Conservation (phyloP, 1,139 yeast species). For the Candida smagusa region DNA sequence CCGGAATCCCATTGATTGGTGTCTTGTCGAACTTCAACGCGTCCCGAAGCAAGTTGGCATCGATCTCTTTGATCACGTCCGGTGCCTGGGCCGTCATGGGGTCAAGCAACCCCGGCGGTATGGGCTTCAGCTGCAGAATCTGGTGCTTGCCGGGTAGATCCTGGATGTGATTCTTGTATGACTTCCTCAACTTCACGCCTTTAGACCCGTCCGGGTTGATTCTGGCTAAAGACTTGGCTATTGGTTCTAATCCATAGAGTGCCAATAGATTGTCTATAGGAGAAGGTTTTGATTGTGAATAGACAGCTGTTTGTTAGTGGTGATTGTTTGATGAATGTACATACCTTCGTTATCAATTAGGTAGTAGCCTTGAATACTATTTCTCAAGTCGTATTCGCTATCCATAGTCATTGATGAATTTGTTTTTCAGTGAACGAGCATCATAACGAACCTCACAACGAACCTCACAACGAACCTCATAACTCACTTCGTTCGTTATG, state of each 20-base stretch:
- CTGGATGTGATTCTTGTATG: slow-evolving; percentile 85
- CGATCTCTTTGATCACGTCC: slow-evolving; percentile 47
- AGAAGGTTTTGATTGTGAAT: slow-evolving; percentile 56
- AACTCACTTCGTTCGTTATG: too few species aligned
- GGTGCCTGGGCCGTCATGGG: slow-evolving; percentile 41
- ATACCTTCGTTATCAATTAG: slow-evolving; percentile 22
- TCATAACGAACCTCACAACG: too few species aligned
- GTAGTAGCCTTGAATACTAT: slow-evolving; percentile 19
- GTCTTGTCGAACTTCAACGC: slow-evolving; percentile 67
- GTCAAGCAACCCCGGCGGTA: slow-evolving; percentile 52
- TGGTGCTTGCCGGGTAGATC: slow-evolving; percentile 83
- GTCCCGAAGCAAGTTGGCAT: slow-evolving; percentile 44
- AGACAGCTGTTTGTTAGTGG: slow-evolving; percentile 31
- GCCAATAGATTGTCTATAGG: slow-evolving; percentile 69
- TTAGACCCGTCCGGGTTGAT: slow-evolving; percentile 85
- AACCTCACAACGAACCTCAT: too few species aligned
- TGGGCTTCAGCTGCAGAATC: slow-evolving; percentile 55
- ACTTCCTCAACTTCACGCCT: slow-evolving; percentile 87
- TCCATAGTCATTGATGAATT: slow-evolving; percentile 6
- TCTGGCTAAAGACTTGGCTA: slow-evolving; percentile 81
- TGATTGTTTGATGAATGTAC: slow-evolving; percentile 20
- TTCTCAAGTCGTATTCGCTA: slow-evolving; percentile 10
- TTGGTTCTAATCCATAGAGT: slow-evolving; percentile 61
- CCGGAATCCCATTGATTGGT: slow-evolving; percentile 71
- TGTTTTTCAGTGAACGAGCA: too few species aligned